Conservation (phyloP, 495 filamentous ascomycete genomes). For the Aspergillus sclerotioniger region DNA sequence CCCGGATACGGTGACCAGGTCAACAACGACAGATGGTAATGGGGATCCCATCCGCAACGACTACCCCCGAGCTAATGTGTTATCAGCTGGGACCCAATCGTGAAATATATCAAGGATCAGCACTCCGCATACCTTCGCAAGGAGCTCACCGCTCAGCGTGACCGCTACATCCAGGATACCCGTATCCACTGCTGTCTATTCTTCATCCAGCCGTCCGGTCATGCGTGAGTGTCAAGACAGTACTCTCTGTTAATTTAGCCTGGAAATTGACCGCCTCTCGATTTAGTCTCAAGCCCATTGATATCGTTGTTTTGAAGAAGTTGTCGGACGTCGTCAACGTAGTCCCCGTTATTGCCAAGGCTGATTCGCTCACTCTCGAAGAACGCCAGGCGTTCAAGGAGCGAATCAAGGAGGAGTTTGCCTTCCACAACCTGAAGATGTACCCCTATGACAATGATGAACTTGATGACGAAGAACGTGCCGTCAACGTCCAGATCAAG, state of each 20-base stretch:
- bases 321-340: slow-evolving; percentile 98
- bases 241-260: background rate
- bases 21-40: slow-evolving; percentile 76
- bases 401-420: slow-evolving; percentile 98
- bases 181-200: slow-evolving; percentile 99
- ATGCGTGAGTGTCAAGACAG: slow-evolving; percentile 59
- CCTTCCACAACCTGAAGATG: slow-evolving; percentile 99
- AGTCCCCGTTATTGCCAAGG: slow-evolving; percentile 97
- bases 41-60: background rate
- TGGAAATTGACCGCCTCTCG: slow-evolving; percentile 16
- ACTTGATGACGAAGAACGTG: slow-evolving; percentile 94
- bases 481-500: slow-evolving; percentile 93
- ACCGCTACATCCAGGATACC: slow-evolving; percentile 98
- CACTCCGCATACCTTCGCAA: slow-evolving; percentile 99
- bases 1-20: slow-evolving; percentile 79
- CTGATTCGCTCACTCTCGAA: slow-evolving; percentile 93
- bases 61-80: slow-evolving; percentile 26
- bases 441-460: slow-evolving; percentile 99
- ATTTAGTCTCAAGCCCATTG: slow-evolving; percentile 83
- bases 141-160: slow-evolving; percentile 98
- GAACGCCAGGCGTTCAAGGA: slow-evolving; percentile 96
- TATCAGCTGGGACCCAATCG: slow-evolving; percentile 81
- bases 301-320: slow-evolving; percentile 99
- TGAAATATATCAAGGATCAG: slow-evolving; percentile 99
- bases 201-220: slow-evolving; percentile 98